Evolutionary conservation across 495 filamentous ascomycete genomes (phyloP), one percentile per base, ranked within the genome.

Genomic region (Xylaria longipes): DNA sequence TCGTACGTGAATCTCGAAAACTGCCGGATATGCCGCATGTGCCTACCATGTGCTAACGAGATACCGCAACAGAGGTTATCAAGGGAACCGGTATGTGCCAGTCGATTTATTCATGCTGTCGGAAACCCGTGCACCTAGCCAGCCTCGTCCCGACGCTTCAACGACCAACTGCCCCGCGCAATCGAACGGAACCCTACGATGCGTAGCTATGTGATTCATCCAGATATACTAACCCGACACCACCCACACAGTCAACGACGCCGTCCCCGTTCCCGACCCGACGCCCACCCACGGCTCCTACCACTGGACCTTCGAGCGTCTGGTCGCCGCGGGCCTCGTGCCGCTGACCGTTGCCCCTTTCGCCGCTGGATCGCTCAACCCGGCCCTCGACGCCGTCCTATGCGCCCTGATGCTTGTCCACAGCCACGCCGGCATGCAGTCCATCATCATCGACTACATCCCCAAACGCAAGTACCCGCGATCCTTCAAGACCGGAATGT

Each of bases 291-390:
- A 98, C 82, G 97, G 96, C 66, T 95, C 92, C 81, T 98, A 98
- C 87, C 96, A 99, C 87, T 99, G 96, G 96, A 90, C 92, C 72
- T 97, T 97, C 79, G 96, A 99, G 87, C 91, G 96, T 54, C 77
- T 95, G 22, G 82, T 98, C 71, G 89, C 91, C 65, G 91, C 87
- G 22, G 91, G 88, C 52, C 89, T 99, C 54, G 81, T 99, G 70
- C 96, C 97, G 57, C 84, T 99, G 62, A 94, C 91, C 73, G 83
- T 99, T 69, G 92, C 94, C 45, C 96, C 96, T 56, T 98, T 99
- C 85, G 94, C 94, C 58, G 91, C 92, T 41, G 93, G 94, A 76
- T 93, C 93, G 56, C 87, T 98, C 69, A 95, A 97, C 88, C 97
- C 96, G 60, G 85, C 91, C 69, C 89, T 90, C 77, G 96, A 99